phyloP scores from a whole-genome alignment of 2,329 filamentous ascomycete species.

The Coleophoma eucalyptorum region DNA sequence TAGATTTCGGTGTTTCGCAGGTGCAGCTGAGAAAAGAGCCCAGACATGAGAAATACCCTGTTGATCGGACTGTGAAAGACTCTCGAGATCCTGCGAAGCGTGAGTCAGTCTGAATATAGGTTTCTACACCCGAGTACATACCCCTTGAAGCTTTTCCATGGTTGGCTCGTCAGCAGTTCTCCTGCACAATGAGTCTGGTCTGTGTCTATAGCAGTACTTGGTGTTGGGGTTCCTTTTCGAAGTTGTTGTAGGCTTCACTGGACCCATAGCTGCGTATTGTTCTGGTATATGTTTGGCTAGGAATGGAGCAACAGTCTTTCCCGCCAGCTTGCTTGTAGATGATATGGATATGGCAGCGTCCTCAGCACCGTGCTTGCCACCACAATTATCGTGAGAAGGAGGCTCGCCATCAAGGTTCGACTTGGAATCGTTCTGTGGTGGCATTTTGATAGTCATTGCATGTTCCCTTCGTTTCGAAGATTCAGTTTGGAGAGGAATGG shows the following conservation, averaged over 20 bases:
- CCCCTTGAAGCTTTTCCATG: constrained; percentile 90
- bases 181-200: constrained; percentile 89
- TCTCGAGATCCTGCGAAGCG: constrained; percentile 66
- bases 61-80: constrained; percentile 78
- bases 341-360: constrained; percentile 21
- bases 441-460: constrained; percentile 10
- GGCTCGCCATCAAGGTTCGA: constrained; percentile 13
- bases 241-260: constrained; percentile 32
- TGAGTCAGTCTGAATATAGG: constrained; percentile 2
- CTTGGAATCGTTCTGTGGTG: constrained; percentile 5
- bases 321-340: constrained; percentile 22
- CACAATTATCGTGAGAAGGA: constrained; percentile 21
- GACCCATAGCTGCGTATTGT: constrained; percentile 77
- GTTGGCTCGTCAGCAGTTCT: constrained; percentile 91
- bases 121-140: constrained; percentile 38
- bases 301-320: constrained; percentile 55
- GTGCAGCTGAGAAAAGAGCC: constrained; percentile 95
- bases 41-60: constrained; percentile 96
- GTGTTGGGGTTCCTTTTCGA: constrained; percentile 63
- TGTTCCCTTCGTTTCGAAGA: constrained; percentile 7
- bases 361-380: constrained; percentile 11
- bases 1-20: constrained; percentile 86
- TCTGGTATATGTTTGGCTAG: constrained; percentile 86
- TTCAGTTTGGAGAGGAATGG: constrained; percentile 6
- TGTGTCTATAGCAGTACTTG: constrained; percentile 93